Conservation (phyloP, 2,329 filamentous ascomycete species). For the Neopestalotiopsis rosae region DNA sequence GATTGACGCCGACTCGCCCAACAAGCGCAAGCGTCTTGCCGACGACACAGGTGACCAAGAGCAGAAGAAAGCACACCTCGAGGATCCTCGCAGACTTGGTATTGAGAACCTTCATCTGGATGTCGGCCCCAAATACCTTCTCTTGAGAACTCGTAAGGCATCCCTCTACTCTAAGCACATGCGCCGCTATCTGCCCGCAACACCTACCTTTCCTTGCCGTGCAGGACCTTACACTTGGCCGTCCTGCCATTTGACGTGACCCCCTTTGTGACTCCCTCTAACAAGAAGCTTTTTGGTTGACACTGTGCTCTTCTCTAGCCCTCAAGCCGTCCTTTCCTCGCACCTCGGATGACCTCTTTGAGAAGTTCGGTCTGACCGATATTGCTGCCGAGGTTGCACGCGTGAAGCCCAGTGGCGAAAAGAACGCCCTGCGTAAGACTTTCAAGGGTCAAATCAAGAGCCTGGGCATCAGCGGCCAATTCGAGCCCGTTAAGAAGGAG, state of each 20-base stretch:
- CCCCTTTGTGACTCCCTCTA: conserved; percentile 30
- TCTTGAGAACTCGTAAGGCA: conserved; percentile 71
- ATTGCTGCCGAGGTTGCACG: conserved; percentile 68
- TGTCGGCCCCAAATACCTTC: conserved; percentile 70
- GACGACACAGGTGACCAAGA: conserved; percentile 62
- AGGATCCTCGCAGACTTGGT: conserved; percentile 61
- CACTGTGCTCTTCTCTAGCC: conserved; percentile 48
- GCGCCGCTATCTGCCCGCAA: neutral
- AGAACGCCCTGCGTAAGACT: conserved; percentile 70
- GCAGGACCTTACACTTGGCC: neutral
- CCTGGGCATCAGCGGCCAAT: conserved; percentile 65
- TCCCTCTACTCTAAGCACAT: conserved; percentile 47
- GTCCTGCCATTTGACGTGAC: conserved; percentile 20
- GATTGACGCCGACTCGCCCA: conserved; percentile 55
- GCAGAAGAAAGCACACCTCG: conserved; percentile 67
- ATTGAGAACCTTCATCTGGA: conserved; percentile 70
- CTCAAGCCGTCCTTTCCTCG: conserved; percentile 54
- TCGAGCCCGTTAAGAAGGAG: conserved; percentile 64
- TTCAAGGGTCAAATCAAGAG: conserved; percentile 73
- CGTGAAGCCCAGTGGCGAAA: conserved; percentile 68
- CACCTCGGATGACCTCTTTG: conserved; percentile 62
- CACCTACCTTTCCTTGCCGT: neutral
- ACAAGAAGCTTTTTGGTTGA: conserved; percentile 47
- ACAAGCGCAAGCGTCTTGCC: conserved; percentile 66
- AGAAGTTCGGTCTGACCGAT: conserved; percentile 59